These are phyloP conservation scores for Raddia distichophylla DNA, from an alignment of 176 grass and related monocot genomes.

Conservation along the genomic window DNA sequence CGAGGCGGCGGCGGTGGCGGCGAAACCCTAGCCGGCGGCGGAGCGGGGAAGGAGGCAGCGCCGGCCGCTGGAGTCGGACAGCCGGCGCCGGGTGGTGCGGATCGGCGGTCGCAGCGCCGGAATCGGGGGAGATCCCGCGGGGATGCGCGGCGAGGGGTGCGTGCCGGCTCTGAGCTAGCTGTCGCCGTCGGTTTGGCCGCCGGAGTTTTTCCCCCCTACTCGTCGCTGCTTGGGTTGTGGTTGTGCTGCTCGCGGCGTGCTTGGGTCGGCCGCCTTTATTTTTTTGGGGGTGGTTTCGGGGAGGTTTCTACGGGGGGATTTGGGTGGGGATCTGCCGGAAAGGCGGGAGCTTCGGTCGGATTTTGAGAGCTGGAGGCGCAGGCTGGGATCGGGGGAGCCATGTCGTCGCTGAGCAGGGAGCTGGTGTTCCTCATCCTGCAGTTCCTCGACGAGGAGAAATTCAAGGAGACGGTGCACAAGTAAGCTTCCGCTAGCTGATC, in stretches of 20 bases:
- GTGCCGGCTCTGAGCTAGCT: conserved; percentile 15
- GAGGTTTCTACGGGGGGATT: conserved; percentile 36
- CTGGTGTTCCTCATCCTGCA: conserved; percentile 92
- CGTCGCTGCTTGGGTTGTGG: conserved; percentile 20
- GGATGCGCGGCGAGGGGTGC: conserved; percentile 9
- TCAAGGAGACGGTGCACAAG: conserved; percentile 90
- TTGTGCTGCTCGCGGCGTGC: background rate
- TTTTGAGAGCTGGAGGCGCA: conserved; percentile 80
- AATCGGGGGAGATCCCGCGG: conserved; percentile 62
- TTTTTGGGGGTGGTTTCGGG: conserved; percentile 11
- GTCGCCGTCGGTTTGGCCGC: background rate
- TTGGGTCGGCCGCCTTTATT: background rate
- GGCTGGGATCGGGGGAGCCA: conserved; percentile 72
- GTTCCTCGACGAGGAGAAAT: conserved; percentile 94
- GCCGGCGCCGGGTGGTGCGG: conserved; percentile 50
- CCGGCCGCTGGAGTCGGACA: conserved; percentile 19
- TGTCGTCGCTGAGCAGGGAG: conserved; percentile 95
- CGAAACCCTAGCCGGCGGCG: conserved; percentile 53
- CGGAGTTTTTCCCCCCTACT: background rate
- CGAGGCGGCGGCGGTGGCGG: conserved; percentile 22
- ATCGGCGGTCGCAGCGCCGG: conserved; percentile 58
- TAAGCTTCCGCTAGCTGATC: conserved; percentile 34
- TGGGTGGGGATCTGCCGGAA: conserved; percentile 54
- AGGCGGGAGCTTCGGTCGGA: conserved; percentile 51
- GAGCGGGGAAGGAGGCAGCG: background rate